Base-by-base conservation (phyloP, 371 early-diverging fungal species). In the Entomophthora muscae region DNA sequence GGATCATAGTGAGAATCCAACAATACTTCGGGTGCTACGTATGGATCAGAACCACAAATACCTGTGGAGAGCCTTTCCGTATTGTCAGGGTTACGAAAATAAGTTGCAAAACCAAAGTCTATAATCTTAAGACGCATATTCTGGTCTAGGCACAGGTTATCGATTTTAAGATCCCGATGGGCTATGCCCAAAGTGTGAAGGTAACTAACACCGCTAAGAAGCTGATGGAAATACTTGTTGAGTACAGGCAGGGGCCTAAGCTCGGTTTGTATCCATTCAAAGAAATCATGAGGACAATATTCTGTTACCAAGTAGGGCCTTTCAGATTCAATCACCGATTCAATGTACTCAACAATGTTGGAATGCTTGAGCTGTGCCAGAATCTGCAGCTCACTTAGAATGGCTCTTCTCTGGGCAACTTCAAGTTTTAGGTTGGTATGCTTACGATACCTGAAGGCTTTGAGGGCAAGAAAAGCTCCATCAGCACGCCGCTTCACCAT, bases 31-130 rank as follows among this genome's bases (percentile, higher is more conserved):
- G 82, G 83, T 2, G 83, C 79, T 61, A 80, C 76, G 61, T 79
- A 80, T 26, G 80, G 83, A 57, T 78, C 75, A 12, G 78, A 77
- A 7, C 83, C 83, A 55, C 74, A 76, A 31, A 80, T 60, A 74
- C 83, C 83, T 75, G 77, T 79, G 21, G 82, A 81, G 69, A 82
- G 67, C 29, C 67, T 52, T 73, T 78, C 73, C 22, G 5, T 53
- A 55, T 31, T 58, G 32, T 58, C 53, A 73, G 85, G 84, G 52
- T 82, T 76, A 64, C 81, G 78, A 68, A 79, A 89, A 28, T 90
- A 88, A 24, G 80, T 79, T n/a, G 91, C 84, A 53, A 86, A 87
- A 17, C 96, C 94, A 80, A 96, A 96, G 70, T 96, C 96, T 42
- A 89, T 88, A 60, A 94, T 30, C 71, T 94, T 94, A 61, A 93